Conservation (phyloP, 1,139 yeast species). For the Lipomyces yarrowii region DNA sequence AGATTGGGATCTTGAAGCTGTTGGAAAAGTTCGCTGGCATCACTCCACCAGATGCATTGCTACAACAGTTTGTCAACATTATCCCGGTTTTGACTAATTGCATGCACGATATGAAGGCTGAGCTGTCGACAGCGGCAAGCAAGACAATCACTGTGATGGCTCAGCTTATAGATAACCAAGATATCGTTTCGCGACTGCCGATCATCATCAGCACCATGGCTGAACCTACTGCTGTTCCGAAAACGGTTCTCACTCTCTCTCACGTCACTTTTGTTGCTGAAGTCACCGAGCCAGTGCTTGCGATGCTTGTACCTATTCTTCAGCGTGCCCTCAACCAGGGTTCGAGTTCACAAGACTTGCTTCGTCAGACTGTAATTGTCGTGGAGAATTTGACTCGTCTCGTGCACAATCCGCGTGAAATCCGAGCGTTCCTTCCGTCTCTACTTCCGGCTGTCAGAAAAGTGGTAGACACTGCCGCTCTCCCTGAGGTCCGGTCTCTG, state of each 20-base stretch:
- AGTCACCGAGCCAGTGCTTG: slow-evolving; percentile 93
- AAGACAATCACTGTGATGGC: slow-evolving; percentile 71
- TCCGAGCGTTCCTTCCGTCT: slow-evolving; percentile 82
- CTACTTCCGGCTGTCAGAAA: slow-evolving; percentile 81
- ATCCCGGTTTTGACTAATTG: slow-evolving; percentile 86
- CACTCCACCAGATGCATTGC: slow-evolving; percentile 83
- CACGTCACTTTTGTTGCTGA: slow-evolving; percentile 98
- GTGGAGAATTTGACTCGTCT: slow-evolving; percentile 94
- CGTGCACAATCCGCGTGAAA: slow-evolving; percentile 91
- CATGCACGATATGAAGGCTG: slow-evolving; percentile 96
- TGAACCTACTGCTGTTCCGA: slow-evolving; percentile 85
- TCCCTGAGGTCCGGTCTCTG: slow-evolving; percentile 94
- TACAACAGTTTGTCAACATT: slow-evolving; percentile 72
- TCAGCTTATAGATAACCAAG: slow-evolving; percentile 85
- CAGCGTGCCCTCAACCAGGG: slow-evolving; percentile 87
- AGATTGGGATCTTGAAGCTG: slow-evolving; percentile 73
- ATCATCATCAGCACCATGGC: slow-evolving; percentile 86
- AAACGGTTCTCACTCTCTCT: slow-evolving; percentile 84
- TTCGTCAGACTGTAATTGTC: slow-evolving; percentile 94
- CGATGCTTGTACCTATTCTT: slow-evolving; percentile 87
- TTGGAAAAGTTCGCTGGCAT: slow-evolving; percentile 76
- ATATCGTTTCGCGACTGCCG: slow-evolving; percentile 82
- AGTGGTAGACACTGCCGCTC: slow-evolving; percentile 84
- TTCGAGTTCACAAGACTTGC: slow-evolving; percentile 83
- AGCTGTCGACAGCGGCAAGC: slow-evolving; percentile 83